phyloP scores from a whole-genome alignment of 768 basidiomycete genomes.

The Macrocybe gigantea region DNA sequence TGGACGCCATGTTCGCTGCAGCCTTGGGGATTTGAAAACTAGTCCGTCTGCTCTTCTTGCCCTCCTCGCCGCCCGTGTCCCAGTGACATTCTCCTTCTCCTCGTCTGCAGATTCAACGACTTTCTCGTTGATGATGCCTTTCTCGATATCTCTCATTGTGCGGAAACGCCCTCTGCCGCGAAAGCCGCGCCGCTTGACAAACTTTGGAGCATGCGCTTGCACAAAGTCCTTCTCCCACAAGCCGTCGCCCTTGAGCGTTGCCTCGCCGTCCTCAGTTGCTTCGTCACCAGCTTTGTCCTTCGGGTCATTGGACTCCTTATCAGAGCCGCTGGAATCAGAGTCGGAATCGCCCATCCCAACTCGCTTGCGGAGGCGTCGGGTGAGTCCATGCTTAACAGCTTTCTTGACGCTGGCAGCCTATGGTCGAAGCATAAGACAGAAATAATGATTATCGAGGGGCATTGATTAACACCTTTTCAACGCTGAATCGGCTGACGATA shows the following conservation, averaged over 20 bases:
- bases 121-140: constrained; percentile 7
- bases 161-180: neutral
- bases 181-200: too few relatives aligned
- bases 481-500: constrained; percentile 74
- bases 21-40: constrained; percentile 36
- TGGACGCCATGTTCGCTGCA: constrained; percentile 35
- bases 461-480: constrained; percentile 38
- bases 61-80: constrained; percentile 6
- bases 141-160: constrained; percentile 10
- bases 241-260: constrained; percentile 19
- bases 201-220: neutral
- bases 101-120: neutral
- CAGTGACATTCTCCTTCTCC: neutral
- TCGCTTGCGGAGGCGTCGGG: constrained; percentile 68
- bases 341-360: constrained; percentile 70
- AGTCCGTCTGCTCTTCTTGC: constrained; percentile 22
- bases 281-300: constrained; percentile 24
- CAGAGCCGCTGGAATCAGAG: constrained; percentile 21
- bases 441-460: too few relatives aligned
- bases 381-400: constrained; percentile 74
- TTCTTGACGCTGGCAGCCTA: constrained; percentile 77
- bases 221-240: constrained; percentile 13
- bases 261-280: constrained; percentile 20
- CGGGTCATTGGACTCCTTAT: constrained; percentile 23
- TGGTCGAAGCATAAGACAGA: too few relatives aligned